Evolutionary conservation across 495 filamentous ascomycete species (phyloP).

Genomic region (Cladorrhinum samala): DNA sequence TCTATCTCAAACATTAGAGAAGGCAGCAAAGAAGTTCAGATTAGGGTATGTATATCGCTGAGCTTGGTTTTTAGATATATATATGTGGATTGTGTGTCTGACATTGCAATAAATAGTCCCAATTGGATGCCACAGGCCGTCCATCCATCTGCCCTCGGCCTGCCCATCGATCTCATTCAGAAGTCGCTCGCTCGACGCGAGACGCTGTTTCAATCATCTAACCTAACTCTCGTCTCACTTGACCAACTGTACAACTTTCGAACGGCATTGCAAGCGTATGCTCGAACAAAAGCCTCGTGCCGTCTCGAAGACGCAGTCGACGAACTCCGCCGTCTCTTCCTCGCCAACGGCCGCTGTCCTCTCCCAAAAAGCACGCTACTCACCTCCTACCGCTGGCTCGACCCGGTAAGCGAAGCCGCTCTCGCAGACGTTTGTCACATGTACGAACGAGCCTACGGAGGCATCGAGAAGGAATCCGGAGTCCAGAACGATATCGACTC

Average conservation of each 20-base stretch:
- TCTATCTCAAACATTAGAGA: constrained; percentile 33
- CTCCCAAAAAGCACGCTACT: constrained; percentile 55
- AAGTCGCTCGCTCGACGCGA: constrained; percentile 64
- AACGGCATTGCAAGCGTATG: constrained; percentile 52
- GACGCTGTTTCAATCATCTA: constrained; percentile 62
- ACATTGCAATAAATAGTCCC: constrained; percentile 21
- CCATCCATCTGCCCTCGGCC: constrained; percentile 28
- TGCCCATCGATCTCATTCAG: constrained; percentile 50
- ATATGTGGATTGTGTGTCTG: too few relatives aligned
- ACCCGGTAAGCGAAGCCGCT: constrained; percentile 44
- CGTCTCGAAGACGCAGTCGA: constrained; percentile 52
- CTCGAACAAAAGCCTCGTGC: constrained; percentile 44
- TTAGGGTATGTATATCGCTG: constrained; percentile 26
- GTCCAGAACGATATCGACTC: constrained; percentile 21
- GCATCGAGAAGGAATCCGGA: constrained; percentile 22
- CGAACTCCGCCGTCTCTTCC: constrained; percentile 56
- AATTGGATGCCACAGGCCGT: constrained; percentile 37
- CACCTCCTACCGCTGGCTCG: constrained; percentile 57
- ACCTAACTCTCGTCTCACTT: constrained; percentile 59
- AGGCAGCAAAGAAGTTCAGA: constrained; percentile 40
- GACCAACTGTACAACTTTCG: constrained; percentile 73
- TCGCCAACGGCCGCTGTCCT: constrained; percentile 50
- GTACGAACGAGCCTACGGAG: constrained; percentile 52
- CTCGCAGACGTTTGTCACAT: constrained; percentile 51
- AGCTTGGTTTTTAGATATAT: background rate